Base-by-base conservation (phyloP, 2,329 filamentous ascomycete species). In the Talaromyces sp. region DNA sequence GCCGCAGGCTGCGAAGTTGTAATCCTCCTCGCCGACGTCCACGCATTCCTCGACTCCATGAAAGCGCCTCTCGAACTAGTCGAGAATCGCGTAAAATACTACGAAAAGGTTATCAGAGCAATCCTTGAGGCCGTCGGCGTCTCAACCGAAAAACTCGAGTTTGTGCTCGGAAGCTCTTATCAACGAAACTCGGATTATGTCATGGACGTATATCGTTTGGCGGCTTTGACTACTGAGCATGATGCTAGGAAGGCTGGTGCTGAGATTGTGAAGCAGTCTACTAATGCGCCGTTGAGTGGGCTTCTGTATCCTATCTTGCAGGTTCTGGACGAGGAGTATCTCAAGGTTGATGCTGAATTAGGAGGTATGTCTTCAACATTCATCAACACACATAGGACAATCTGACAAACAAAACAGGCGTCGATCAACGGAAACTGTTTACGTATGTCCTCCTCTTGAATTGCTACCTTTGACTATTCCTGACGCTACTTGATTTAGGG, bases 221-320 rank as follows among this genome's bases (percentile, higher is more conserved):
- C 85, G 54, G 86, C 86, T 3, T 79, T 91, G 62, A 86, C 90
- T 5, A 89, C 89, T 15, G 88, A 93, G 79, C 88, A 93, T 74
- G 89, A 95, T 73, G 92, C 59, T 4, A 25, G 25, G 19, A 95
- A 92, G 79, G 93, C 94, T 0, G 94, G 94, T 45, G 91, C 92
- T 1, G 95, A 98, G 79, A 87, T 98, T 8, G 94, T 99, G 69
- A 98, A 98, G 84, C 93, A 98, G 81, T 88, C 90, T 3, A 86
- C 87, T 64, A 93, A 94, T 73, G 86, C 90, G 10, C 86, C 90
- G 3, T 76, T 96, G 63, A 87, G 85, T 64, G 91, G 91, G 1
- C 83, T 94, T 13, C 85, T 94, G 67, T 96, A 96, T 82, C 91
- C 92, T 0, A 83, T 96, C 57, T 89, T 99, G 79, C 95, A 98